Base-by-base conservation (phyloP, 2,329 filamentous ascomycete genomes). In the Epichloe festucae region DNA sequence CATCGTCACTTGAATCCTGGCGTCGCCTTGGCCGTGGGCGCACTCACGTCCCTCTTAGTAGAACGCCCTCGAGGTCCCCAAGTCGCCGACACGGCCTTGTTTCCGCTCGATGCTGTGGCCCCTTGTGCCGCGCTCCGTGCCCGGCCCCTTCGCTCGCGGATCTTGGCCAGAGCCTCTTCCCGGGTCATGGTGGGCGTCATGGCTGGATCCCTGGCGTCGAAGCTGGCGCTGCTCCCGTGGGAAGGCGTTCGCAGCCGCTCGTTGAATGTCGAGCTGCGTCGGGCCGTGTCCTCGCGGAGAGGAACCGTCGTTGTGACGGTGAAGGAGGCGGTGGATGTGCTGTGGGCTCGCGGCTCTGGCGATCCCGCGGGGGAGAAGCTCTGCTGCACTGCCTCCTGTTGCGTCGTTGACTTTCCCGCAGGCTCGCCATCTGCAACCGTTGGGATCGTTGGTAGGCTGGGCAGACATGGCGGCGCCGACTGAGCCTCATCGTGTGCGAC, bases 111-210 rank as follows among this genome's bases (percentile, higher is more conserved):
- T 19, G 84, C 85, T 53, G 75, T 70, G 5, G 79, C 75, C 2
- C 79, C 80, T 49, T 80, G 75, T 4, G 81, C 81, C 52, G 84
- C 78, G 63, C 83, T 87, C 58, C 81, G 76, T 52, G 86, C 84
- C 45, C 87, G 73, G 6, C 84, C 85, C 50, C 87, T 72, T 31
- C 87, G 75, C 67, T 87, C 82, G 50, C 82, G 76, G 57, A 91
- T 90, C 63, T 84, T 81, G 51, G 84, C 84, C 15, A 91, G 74
- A 3, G 86, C 86, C 65, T 89, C 76, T 64, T 89, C 87, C 50
- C 87, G 76, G 27, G 79, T 79, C 77, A 84, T 81, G 40, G 81
- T 84, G 5, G 80, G 79, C 42, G 76, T 82, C 54, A 84, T 64
- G 10, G 79, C 79, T 19, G 78, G 77, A 62, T 81, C 76, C 54